Conservation (phyloP, 2,329 filamentous ascomycete species). For the Ampelomyces quisqualis region DNA sequence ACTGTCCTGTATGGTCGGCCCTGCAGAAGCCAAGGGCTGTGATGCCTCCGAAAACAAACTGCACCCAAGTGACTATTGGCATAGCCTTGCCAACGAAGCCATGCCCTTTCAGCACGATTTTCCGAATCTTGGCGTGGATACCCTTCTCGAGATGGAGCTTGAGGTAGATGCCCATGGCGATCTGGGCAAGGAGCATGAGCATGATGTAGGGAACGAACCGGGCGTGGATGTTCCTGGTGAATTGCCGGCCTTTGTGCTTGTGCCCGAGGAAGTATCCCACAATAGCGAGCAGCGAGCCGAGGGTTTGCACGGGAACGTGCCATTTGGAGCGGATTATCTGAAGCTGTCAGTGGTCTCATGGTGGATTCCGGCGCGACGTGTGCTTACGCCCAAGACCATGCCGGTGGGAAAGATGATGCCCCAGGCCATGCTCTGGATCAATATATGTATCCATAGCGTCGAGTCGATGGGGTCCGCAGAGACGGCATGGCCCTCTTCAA, state of each 20-base stretch:
- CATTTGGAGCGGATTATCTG: constrained; percentile 87
- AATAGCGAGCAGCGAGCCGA: constrained; percentile 73
- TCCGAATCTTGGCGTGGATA: constrained; percentile 75
- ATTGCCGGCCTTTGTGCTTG: constrained; percentile 83
- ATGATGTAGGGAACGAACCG: constrained; percentile 79
- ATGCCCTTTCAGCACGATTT: constrained; percentile 70
- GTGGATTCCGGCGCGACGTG: neutral
- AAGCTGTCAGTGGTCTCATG: constrained; percentile 5
- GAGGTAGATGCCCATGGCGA: constrained; percentile 80
- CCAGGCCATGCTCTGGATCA: constrained; percentile 82
- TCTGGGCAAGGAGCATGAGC: constrained; percentile 73
- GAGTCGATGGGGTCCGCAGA: constrained; percentile 58
- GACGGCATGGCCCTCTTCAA: constrained; percentile 42
- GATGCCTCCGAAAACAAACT: constrained; percentile 96
- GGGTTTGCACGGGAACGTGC: constrained; percentile 86
- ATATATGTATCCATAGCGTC: constrained; percentile 90
- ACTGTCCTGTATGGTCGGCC: constrained; percentile 87
- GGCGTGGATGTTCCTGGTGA: constrained; percentile 69
- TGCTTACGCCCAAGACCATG: constrained; percentile 86
- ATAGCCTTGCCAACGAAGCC: constrained; percentile 82
- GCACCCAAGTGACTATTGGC: constrained; percentile 83
- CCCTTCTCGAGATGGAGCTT: constrained; percentile 86
- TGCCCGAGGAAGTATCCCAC: constrained; percentile 91
- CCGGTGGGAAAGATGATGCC: constrained; percentile 90
- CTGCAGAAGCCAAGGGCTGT: constrained; percentile 90